These are phyloP conservation scores for Elsinoe fawcettii DNA, from an alignment of 2,329 filamentous ascomycete species.

Conservation along the genomic window DNA sequence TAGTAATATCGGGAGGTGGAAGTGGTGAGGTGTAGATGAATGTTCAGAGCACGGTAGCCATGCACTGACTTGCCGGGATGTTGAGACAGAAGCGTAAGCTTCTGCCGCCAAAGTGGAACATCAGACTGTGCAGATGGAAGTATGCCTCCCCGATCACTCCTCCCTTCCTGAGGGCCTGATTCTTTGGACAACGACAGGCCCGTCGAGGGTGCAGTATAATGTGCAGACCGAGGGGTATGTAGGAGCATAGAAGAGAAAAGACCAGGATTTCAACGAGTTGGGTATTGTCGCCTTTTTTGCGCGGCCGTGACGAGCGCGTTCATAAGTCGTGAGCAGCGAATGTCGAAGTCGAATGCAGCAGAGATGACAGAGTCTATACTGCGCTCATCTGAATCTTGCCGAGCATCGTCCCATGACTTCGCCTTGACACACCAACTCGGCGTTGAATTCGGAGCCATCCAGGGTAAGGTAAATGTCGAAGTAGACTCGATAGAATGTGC, in stretches of 20 bases:
- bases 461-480: conserved; percentile 77
- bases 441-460: conserved; percentile 95
- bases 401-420: conserved; percentile 98
- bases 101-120: background rate
- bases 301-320: conserved; percentile 10
- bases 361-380: background rate
- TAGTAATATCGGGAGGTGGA: background rate
- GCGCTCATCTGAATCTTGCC: conserved; percentile 64
- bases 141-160: background rate
- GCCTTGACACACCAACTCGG: conserved; percentile 96
- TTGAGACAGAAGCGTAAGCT: background rate
- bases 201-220: background rate
- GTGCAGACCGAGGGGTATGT: background rate
- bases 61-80: background rate
- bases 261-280: background rate
- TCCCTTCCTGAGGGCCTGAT: background rate
- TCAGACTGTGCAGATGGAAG: background rate
- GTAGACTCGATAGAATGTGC: conserved; percentile 78
- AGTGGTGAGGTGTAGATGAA: background rate
- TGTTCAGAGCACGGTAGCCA: background rate
- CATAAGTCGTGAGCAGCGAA: conserved; percentile 6
- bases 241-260: background rate
- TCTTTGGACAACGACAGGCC: background rate
- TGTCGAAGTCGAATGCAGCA: background rate
- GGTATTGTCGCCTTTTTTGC: conserved; percentile 10